These are phyloP conservation scores for Exophiala dermatitidis DNA, from an alignment of 2,329 filamentous ascomycete genomes.

Conservation along the genomic window DNA sequence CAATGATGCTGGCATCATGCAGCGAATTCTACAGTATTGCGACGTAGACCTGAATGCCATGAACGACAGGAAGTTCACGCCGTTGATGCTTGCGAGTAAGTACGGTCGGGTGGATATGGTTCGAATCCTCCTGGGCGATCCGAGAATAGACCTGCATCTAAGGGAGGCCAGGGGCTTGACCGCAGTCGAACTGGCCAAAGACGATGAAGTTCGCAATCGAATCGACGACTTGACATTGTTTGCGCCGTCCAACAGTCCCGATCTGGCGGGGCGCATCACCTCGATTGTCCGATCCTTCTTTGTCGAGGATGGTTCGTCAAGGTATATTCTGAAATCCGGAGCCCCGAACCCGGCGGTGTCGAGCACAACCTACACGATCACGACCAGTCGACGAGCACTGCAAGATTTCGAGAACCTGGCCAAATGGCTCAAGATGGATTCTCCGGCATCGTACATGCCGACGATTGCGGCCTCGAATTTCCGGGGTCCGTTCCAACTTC, in stretches of 20 bases:
- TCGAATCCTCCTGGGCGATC: constrained; percentile 75
- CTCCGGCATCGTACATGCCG: constrained; percentile 92
- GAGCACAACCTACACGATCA: constrained; percentile 77
- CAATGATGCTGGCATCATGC: constrained; percentile 70
- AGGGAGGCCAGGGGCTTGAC: constrained; percentile 83
- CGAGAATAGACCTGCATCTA: constrained; percentile 74
- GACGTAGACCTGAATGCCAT: constrained; percentile 94
- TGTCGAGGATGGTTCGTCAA: constrained; percentile 89
- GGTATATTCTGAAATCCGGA: constrained; percentile 89
- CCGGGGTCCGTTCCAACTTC: constrained; percentile 84
- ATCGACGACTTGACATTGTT: constrained; percentile 91
- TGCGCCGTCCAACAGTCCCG: constrained; percentile 46
- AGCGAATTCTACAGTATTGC: constrained; percentile 69
- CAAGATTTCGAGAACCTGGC: constrained; percentile 87
- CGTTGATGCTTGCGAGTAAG: constrained; percentile 97
- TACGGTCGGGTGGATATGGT: constrained; percentile 95
- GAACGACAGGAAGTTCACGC: constrained; percentile 91
- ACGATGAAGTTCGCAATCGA: constrained; percentile 91
- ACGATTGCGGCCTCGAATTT: constrained; percentile 57
- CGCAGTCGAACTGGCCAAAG: constrained; percentile 92
- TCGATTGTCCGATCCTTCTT: constrained; percentile 94
- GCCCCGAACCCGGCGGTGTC: constrained; percentile 59
- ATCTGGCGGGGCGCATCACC: constrained; percentile 72
- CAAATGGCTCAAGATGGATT: constrained; percentile 74
- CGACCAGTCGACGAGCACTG: constrained; percentile 81